These are phyloP conservation scores for Hypoxylon sp. DNA, from an alignment of 2,329 filamentous ascomycete species.

Conservation along the genomic window DNA sequence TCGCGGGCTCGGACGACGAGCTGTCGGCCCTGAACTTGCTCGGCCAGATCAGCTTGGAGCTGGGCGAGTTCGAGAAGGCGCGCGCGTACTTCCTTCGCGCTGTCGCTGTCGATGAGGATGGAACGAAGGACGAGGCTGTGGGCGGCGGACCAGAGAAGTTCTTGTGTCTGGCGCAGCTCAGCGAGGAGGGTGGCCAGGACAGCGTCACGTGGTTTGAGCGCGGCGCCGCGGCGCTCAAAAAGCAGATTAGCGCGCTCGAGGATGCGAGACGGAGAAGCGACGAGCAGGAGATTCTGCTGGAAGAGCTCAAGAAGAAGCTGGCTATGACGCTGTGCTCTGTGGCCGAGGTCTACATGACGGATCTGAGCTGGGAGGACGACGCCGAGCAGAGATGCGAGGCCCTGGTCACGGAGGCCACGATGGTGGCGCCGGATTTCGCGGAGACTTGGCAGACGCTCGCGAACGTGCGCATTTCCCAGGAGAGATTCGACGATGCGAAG, in stretches of 20 bases:
- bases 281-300: slow-evolving; percentile 60
- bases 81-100: slow-evolving; percentile 80
- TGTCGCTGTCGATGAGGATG: slow-evolving; percentile 82
- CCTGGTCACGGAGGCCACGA: slow-evolving; percentile 89
- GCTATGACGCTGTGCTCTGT: slow-evolving; percentile 94
- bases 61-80: slow-evolving; percentile 84
- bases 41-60: slow-evolving; percentile 85
- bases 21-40: slow-evolving; percentile 81
- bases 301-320: slow-evolving; percentile 83
- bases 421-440: slow-evolving; percentile 83
- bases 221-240: slow-evolving; percentile 80
- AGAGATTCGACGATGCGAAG: slow-evolving; percentile 82
- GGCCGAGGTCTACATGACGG: slow-evolving; percentile 98
- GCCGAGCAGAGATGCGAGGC: slow-evolving; percentile 90
- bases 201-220: slow-evolving; percentile 77
- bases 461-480: slow-evolving; percentile 92
- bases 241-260: slow-evolving; percentile 76
- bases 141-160: slow-evolving; percentile 95
- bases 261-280: slow-evolving; percentile 56
- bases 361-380: slow-evolving; percentile 92
- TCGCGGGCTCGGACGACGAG: slow-evolving; percentile 61
- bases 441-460: slow-evolving; percentile 97
- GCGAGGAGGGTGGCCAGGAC: slow-evolving; percentile 76
- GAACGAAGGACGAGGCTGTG: slow-evolving; percentile 75
- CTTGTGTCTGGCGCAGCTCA: slow-evolving; percentile 92